Base-by-base conservation (phyloP, 2,329 filamentous ascomycete species). In the Colletotrichum sp. region DNA sequence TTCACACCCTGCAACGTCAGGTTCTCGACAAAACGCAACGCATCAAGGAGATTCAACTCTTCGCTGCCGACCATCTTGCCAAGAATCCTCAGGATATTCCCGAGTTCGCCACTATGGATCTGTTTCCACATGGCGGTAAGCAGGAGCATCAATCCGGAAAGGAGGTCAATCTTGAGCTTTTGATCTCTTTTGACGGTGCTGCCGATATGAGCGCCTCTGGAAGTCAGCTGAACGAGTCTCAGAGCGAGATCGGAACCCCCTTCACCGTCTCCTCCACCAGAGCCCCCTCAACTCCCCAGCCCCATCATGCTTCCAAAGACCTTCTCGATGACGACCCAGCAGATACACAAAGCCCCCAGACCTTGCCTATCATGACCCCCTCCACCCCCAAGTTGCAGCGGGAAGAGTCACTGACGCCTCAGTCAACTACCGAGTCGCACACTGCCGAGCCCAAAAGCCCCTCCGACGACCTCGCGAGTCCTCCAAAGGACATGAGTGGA, bases 41-140 rank as follows among this genome's bases (percentile, higher is more conserved):
- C 18, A 26, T 69, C 68, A 75, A 69, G 13, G 69, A 57, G 57
- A 67, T 75, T 10, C 64, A 76, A 16, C 6, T 34, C 7, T 76
- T 74, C n/a, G 26, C 62, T 34, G 57, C 48, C 30, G 15, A 15
- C 18, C 63, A 64, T 32, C 34, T 76, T 5, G 18, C 59, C 39
- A 48, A 74, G 16, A 52, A 76, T 24, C 64, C 74, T 22, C 57
- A 76, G 32, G 26, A 68, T n/a, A 34, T 15, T 13, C 34, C 30
- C 8, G n/a, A 34, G 8, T 77, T 72, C 24, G 57, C 60, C 4
- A 22, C 36, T 10, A 67, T 75, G 8, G 66, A 60, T 9, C 39
- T 76, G 13, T 44, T 30, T 12, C 52, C 36, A 10, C 1, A 10
- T 6, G 36, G 36, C 9, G 30, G 28, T 22, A 10, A 12, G 13